Base-by-base conservation (phyloP, 768 basidiomycete genomes). In the Rhodotorula babjevae region DNA sequence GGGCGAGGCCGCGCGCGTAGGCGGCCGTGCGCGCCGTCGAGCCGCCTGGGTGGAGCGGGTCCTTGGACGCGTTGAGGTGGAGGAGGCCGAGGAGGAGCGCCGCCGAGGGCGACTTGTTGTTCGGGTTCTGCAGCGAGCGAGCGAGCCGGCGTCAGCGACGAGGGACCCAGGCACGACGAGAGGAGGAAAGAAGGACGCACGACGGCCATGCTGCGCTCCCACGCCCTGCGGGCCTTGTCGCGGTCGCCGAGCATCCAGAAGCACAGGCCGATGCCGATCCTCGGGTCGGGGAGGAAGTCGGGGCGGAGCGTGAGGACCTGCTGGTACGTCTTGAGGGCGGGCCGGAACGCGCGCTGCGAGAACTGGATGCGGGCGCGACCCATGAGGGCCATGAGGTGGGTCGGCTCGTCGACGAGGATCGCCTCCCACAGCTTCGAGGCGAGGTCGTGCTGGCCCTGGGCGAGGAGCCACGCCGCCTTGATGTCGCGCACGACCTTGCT, bases 261-360 rank as follows among this genome's bases (percentile, higher is more conserved):
- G 81, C 95, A 97, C 10, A 99, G 82, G 16, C 96, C 96, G 53
- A 98, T 92, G 27, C 96, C 96, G 68, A 98, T 90, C 14, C 96
- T 87, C 47, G 96, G 95, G 80, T 99, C 95, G 0, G 95, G 96
- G 36, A 85, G 82, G 81, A 91, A 93, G 8, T 40, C n/a, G 0
- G 95, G 93, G 67, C 87, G 88, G 55, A 90, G 85, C 44, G 85
- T 84, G 19, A 98, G 84, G 16, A 94, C 89, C 61, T 88, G 87
- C 80, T 97, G 95, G 80, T 95, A 97, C 11, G 88, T 78, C 73
- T 89, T 88, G 40, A 99, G 85, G 7, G 96, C 89, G 59, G 89
- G 87, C 36, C 87, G 85, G 77, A 87, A 91, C 75, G 89, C 86
- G 57, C 91, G 85, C 64, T 88, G 85, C 16, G 90, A 87, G 79